Evolutionary conservation across 2,329 filamentous ascomycete genomes (phyloP).

Genomic region (Stagonosporopsis chrysanthemi): DNA sequence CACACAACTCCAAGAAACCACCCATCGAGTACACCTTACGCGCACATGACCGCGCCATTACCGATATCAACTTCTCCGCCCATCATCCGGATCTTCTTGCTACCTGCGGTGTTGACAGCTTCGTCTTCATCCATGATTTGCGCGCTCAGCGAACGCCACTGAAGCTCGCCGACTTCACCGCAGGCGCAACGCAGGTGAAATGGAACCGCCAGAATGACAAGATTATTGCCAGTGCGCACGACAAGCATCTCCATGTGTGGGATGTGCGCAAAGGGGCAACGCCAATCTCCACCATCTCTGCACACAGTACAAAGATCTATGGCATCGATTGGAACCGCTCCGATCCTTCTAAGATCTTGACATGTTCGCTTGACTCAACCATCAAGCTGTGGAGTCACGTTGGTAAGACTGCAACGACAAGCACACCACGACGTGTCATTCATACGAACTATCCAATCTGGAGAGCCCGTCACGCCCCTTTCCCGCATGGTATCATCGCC

Average conservation of each 20-base stretch:
- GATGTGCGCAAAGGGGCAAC: conserved; percentile 81
- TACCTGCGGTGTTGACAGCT: conserved; percentile 91
- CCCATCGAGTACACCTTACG: conserved; percentile 89
- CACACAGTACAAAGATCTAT: conserved; percentile 92
- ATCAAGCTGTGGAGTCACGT: conserved; percentile 93
- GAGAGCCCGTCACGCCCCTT: conserved; percentile 90
- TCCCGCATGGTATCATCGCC: conserved; percentile 82
- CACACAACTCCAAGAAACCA: conserved; percentile 65
- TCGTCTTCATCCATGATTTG: conserved; percentile 91
- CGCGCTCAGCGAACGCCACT: conserved; percentile 56
- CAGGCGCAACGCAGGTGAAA: conserved; percentile 93
- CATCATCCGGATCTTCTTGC: conserved; percentile 89
- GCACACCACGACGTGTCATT: conserved; percentile 66
- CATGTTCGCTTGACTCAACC: conserved; percentile 88
- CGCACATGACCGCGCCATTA: conserved; percentile 86
- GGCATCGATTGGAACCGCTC: conserved; percentile 93
- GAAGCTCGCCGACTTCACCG: conserved; percentile 87
- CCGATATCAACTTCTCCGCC: conserved; percentile 94
- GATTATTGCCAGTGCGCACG: conserved; percentile 88
- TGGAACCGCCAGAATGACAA: conserved; percentile 89
- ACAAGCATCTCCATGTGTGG: conserved; percentile 88
- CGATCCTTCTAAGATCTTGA: conserved; percentile 74
- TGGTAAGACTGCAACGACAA: conserved; percentile 58
- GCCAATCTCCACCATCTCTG: conserved; percentile 83
- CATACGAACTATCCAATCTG: conserved; percentile 86